phyloP scores from a whole-genome alignment of 441 rosid species.

The Viola pubescens region DNA sequence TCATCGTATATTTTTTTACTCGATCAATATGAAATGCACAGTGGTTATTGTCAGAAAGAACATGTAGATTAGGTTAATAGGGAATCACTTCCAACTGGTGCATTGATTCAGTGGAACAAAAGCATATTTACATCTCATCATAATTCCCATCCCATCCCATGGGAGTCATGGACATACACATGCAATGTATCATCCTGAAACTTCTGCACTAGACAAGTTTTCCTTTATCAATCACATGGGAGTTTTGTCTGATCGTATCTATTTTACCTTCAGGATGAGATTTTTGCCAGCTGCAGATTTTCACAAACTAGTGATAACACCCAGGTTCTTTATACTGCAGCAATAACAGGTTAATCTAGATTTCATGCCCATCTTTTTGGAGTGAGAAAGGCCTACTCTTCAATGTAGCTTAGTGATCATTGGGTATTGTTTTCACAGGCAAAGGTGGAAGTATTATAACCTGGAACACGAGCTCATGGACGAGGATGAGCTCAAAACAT shows the following conservation, averaged over 20 bases:
- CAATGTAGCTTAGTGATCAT: neutral
- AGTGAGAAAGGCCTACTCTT: neutral
- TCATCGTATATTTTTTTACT: neutral
- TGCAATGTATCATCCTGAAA: no score
- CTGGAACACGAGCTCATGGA: conserved; percentile 68
- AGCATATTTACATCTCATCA: no score
- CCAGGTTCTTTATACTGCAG: conserved; percentile 57
- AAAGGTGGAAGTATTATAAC: conserved; percentile 64
- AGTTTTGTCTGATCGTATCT: conserved; percentile 18
- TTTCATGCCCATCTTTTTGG: neutral
- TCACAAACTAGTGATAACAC: conserved; percentile 37
- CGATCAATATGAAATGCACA: neutral
- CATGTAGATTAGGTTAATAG: no score
- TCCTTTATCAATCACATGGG: conserved; percentile 2
- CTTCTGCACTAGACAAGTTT: no score
- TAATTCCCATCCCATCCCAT: no score
- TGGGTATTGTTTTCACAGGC: conserved; percentile 28
- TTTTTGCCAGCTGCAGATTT: conserved; percentile 76
- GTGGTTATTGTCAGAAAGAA: neutral
- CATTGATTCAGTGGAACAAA: no score
- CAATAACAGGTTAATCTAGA: conserved; percentile 54
- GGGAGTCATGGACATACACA: no score
- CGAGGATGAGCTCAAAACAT: conserved; percentile 45
- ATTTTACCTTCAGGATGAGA: conserved; percentile 59
- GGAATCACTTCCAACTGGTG: no score